Conservation (phyloP, 306 rosid species). For the Hylodesmum podocarpum region DNA sequence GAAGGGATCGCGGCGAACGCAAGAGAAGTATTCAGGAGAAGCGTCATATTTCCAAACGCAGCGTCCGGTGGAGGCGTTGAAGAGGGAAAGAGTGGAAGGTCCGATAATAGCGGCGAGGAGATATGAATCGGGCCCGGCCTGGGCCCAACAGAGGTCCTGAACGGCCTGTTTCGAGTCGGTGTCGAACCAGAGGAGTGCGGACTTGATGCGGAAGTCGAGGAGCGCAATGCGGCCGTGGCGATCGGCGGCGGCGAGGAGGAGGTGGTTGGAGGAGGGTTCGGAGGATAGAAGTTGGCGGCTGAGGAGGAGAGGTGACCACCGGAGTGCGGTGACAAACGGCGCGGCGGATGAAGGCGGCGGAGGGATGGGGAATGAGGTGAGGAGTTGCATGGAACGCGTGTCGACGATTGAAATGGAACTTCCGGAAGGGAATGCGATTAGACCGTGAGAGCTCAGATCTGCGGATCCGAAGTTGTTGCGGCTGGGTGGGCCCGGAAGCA, state of each 20-base stretch:
- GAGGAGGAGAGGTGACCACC: conserved; percentile 84
- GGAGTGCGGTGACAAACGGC: conserved; percentile 84
- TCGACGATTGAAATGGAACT: conserved; percentile 86
- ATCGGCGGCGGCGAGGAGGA: conserved; percentile 87
- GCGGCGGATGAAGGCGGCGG: conserved; percentile 64
- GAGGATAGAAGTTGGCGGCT: conserved; percentile 81
- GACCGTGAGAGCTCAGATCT: conserved; percentile 77
- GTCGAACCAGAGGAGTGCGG: conserved; percentile 71
- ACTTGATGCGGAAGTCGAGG: conserved; percentile 63
- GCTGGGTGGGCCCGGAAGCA: conserved; percentile 92
- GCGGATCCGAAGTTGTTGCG: conserved; percentile 94
- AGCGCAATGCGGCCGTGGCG: conserved; percentile 91
- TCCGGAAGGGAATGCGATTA: conserved; percentile 85
- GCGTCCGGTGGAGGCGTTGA: conserved; percentile 57
- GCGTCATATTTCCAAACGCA: conserved; percentile 93
- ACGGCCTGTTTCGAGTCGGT: conserved; percentile 59
- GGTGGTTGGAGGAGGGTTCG: conserved; percentile 82
- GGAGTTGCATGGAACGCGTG: conserved; percentile 76
- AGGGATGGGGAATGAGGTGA: conserved; percentile 73
- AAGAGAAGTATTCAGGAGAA: conserved; percentile 64
- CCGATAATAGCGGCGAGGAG: conserved; percentile 77
- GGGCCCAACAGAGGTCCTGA: conserved; percentile 97
- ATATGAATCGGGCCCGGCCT: conserved; percentile 58
- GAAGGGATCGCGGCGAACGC: conserved; percentile 89
- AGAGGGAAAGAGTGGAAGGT: conserved; percentile 67